A percentile compares a stretch with the other conserved stretches of the same genome.
These are phyloP conservation scores for Pontederia paniculata DNA, from an alignment of 176 grass and related monocot species.

Conservation along the genomic window DNA sequence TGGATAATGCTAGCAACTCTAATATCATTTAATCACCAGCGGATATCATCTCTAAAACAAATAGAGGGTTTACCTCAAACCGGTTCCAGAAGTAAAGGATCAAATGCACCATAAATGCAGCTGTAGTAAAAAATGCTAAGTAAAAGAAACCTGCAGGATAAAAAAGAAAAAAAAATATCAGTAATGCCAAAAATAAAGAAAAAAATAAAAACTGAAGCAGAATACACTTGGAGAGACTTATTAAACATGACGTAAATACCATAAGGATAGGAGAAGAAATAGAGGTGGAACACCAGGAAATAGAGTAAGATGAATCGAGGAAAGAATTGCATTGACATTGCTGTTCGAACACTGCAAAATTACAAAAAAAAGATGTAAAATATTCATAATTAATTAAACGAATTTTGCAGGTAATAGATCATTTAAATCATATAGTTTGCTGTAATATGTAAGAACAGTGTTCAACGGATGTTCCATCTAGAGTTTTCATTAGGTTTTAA, in stretches of 20 bases:
- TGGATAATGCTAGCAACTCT: no score
- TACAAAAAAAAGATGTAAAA: neutral
- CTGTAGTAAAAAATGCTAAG: slow-evolving; percentile 85
- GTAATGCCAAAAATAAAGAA: neutral
- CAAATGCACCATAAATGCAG: slow-evolving; percentile 93
- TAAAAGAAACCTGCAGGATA: slow-evolving; percentile 70
- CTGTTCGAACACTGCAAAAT: slow-evolving; percentile 81
- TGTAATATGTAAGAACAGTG: no score
- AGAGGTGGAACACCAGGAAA: slow-evolving; percentile 99
- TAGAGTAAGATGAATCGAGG: slow-evolving; percentile 96
- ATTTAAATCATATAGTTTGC: no score
- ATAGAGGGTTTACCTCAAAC: slow-evolving; percentile 51
- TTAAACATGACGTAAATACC: slow-evolving; percentile 31
- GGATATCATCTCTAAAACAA: neutral
- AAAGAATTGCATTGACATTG: slow-evolving; percentile 99
- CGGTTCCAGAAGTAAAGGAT: slow-evolving; percentile 99
- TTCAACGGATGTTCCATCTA: no score
- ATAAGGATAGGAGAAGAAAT: slow-evolving; percentile 95
- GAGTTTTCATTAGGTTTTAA: no score
- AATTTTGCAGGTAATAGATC: no score
- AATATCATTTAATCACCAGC: no score
- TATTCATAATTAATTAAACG: neutral
- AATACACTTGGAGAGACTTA: neutral
- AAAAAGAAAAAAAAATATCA: slow-evolving; percentile 9
- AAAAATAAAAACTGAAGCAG: slow-evolving; percentile 12